Percentiles rank a stretch among this genome's conserved stretches.
phyloP scores from a whole-genome alignment of 1,139 yeast species.

The Tardiomyces blankii region DNA sequence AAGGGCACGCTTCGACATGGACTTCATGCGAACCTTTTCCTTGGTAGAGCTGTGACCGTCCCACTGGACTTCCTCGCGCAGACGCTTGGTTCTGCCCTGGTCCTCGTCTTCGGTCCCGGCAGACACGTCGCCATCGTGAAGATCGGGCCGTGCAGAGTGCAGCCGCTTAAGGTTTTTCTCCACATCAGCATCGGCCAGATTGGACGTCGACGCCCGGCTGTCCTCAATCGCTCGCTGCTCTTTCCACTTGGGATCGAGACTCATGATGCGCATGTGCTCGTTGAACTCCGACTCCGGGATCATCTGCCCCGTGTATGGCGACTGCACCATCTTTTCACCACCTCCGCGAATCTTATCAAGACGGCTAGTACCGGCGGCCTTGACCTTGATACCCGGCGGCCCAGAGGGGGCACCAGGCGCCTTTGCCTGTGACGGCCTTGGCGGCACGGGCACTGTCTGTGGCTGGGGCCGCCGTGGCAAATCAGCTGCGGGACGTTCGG shows the following conservation, averaged over 20 bases:
- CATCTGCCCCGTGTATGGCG: conserved; percentile 64
- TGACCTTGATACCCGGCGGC: conserved; percentile 45
- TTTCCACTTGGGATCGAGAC: conserved; percentile 71
- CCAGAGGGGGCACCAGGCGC: background rate
- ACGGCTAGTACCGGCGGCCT: conserved; percentile 60
- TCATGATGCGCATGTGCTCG: conserved; percentile 56
- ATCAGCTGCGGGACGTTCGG: background rate
- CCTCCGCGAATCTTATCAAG: conserved; percentile 22
- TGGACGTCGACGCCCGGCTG: conserved; percentile 49
- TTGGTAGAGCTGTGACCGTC: conserved; percentile 19
- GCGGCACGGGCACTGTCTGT: background rate
- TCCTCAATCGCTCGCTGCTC: conserved; percentile 55
- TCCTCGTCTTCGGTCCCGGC: conserved; percentile 5
- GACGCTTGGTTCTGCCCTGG: conserved; percentile 7
- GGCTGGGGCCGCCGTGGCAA: background rate
- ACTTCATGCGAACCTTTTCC: conserved; percentile 2
- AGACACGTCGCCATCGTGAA: conserved; percentile 12
- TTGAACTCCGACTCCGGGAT: conserved; percentile 67
- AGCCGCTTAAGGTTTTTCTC: conserved; percentile 63
- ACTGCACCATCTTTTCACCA: conserved; percentile 32
- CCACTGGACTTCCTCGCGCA: conserved; percentile 13
- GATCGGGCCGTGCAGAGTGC: conserved; percentile 27
- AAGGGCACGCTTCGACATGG: background rate
- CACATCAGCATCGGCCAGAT: conserved; percentile 58
- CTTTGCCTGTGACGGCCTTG: no score